Evolutionary conservation across 139 green algal genomes (phyloP).

Genomic region (Asterochloris erici): DNA sequence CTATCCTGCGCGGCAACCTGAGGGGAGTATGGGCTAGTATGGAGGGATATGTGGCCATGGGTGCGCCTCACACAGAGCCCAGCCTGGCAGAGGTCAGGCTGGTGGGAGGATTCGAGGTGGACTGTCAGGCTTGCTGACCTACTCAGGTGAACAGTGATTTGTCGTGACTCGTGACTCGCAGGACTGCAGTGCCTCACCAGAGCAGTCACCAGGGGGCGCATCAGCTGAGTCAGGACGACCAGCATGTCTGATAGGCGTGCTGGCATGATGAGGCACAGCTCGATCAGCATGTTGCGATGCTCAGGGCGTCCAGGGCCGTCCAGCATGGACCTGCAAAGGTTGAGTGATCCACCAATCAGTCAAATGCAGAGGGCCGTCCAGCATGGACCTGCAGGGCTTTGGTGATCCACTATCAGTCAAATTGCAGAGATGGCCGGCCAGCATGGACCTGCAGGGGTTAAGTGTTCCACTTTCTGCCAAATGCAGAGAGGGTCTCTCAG

Average conservation of each 20-base stretch:
- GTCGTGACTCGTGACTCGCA: too few relatives aligned
- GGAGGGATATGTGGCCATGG: too few relatives aligned
- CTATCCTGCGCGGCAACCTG: constrained; percentile 5
- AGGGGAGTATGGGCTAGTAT: too few relatives aligned
- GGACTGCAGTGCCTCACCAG: constrained; percentile 24
- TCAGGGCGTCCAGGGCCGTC: constrained; percentile 37
- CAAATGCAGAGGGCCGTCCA: constrained; percentile 36
- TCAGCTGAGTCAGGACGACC: constrained; percentile 74
- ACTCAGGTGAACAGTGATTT: too few relatives aligned
- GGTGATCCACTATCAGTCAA: background rate
- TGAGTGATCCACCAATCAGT: constrained; percentile 44
- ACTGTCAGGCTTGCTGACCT: too few relatives aligned
- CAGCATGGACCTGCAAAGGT: constrained; percentile 59
- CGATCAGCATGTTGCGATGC: constrained; percentile 22
- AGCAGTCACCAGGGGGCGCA: constrained; percentile 76
- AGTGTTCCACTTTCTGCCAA: too few relatives aligned
- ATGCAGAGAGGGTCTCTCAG: too few relatives aligned
- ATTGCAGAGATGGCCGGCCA: background rate
- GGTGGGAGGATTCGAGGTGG: too few relatives aligned
- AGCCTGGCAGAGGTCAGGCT: too few relatives aligned
- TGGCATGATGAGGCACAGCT: constrained; percentile 87
- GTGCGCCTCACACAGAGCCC: too few relatives aligned
- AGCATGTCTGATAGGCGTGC: constrained; percentile 72
- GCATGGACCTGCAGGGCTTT: constrained; percentile 3
- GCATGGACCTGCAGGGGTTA: background rate